A percentile compares a stretch with the other conserved stretches of the same genome.
phyloP scores from a whole-genome alignment of 1,284 basidiomycete genomes.

The Clitocybe nebularis region DNA sequence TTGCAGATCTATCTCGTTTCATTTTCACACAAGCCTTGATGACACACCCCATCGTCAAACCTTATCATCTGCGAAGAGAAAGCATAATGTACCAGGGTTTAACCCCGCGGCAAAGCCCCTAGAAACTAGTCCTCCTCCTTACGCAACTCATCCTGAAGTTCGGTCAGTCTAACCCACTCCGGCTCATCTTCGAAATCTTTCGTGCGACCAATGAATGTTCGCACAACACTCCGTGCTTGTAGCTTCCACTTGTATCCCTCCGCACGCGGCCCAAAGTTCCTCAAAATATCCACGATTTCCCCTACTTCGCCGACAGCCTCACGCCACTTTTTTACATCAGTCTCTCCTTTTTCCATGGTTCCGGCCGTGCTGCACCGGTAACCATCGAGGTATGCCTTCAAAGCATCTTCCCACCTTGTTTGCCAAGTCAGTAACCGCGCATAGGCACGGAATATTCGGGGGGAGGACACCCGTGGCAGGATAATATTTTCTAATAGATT shows the following conservation, averaged over 20 bases:
- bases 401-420: slow-evolving; percentile 66
- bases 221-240: slow-evolving; percentile 83
- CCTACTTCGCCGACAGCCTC: slow-evolving; percentile 76
- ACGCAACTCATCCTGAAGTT: slow-evolving; percentile 52
- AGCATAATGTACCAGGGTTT: slow-evolving; percentile 10
- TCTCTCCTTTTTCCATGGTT: slow-evolving; percentile 64
- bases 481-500: slow-evolving; percentile 75
- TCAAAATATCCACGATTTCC: slow-evolving; percentile 79
- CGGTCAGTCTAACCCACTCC: slow-evolving; percentile 74
- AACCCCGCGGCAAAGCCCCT: slow-evolving; percentile 11
- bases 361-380: slow-evolving; percentile 75
- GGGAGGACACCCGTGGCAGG: slow-evolving; percentile 68
- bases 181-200: slow-evolving; percentile 84
- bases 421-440: slow-evolving; percentile 78
- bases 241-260: slow-evolving; percentile 71
- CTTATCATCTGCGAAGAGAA: slow-evolving; percentile 16
- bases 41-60: slow-evolving; percentile 14
- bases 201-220: slow-evolving; percentile 83
- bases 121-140: slow-evolving; percentile 13
- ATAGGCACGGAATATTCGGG: slow-evolving; percentile 78
- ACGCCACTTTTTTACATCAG: slow-evolving; percentile 62
- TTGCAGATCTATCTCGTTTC: slow-evolving; percentile 16
- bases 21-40: slow-evolving; percentile 14
- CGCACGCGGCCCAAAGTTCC: slow-evolving; percentile 76
- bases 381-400: slow-evolving; percentile 80